A percentile compares a stretch with the other conserved stretches of the same genome.
Conservation (phyloP, 805 yeast species). For the Metschnikowia gelsemii region DNA sequence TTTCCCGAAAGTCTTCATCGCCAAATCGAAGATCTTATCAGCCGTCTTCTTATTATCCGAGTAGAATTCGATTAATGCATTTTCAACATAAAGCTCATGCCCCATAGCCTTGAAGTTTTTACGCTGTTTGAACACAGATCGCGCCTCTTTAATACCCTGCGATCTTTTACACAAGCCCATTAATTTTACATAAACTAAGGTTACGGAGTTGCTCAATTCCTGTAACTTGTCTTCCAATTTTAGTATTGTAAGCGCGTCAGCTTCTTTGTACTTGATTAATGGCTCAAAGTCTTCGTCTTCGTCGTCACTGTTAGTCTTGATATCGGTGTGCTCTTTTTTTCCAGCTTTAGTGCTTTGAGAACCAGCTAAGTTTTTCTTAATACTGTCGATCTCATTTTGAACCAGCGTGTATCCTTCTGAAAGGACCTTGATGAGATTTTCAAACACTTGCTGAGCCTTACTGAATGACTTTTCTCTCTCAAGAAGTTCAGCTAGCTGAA, state of each 20-base stretch:
- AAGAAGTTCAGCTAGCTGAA: constrained; percentile 64
- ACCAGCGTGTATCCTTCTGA: constrained; percentile 35
- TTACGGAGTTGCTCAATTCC: constrained; percentile 42
- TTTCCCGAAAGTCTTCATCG: constrained; percentile 50
- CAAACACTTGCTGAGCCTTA: constrained; percentile 51
- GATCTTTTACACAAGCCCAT: constrained; percentile 72
- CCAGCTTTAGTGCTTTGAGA: constrained; percentile 5
- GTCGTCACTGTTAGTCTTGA: constrained; percentile 21
- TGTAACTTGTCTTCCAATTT: constrained; percentile 23
- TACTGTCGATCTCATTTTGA: constrained; percentile 23
- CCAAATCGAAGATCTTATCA: constrained; percentile 77
- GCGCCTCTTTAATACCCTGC: constrained; percentile 68
- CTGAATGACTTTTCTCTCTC: constrained; percentile 57
- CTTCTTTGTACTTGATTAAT: constrained; percentile 18
- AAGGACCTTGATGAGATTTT: constrained; percentile 49
- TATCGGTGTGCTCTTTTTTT: constrained; percentile 8
- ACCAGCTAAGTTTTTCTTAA: constrained; percentile 16
- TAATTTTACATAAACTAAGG: constrained; percentile 64
- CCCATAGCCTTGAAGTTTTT: constrained; percentile 57
- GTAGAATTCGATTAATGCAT: constrained; percentile 77
- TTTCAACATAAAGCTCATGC: constrained; percentile 75
- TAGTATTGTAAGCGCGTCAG: constrained; percentile 25
- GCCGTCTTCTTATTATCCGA: constrained; percentile 69
- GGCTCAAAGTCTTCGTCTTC: constrained; percentile 19
- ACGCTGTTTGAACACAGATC: constrained; percentile 68